A percentile compares a stretch with the other conserved stretches of the same genome.
Conservation (phyloP, 2,329 filamentous ascomycete species). For the Pseudogymnoascus sp. region DNA sequence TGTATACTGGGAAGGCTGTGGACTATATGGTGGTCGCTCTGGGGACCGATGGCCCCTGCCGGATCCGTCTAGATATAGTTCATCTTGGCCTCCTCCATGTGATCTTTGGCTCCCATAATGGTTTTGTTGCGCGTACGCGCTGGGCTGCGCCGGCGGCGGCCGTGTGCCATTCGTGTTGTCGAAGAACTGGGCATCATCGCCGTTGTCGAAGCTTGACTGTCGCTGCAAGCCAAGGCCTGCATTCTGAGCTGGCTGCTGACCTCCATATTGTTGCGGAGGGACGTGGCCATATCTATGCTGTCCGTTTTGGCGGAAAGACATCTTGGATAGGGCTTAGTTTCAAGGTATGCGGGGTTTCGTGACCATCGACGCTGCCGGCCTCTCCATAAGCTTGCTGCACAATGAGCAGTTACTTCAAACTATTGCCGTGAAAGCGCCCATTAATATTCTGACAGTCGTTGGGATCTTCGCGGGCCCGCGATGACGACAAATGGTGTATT, state of each 20-base stretch:
- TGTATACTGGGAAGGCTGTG: slow-evolving; percentile 29
- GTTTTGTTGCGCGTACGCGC: slow-evolving; percentile 15
- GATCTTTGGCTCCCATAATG: not conserved
- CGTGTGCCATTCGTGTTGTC: slow-evolving; percentile 22
- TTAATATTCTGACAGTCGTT: not conserved
- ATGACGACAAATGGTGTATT: not conserved
- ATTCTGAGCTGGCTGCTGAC: slow-evolving; percentile 32
- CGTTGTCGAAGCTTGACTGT: slow-evolving; percentile 65
- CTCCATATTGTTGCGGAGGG: slow-evolving; percentile 54
- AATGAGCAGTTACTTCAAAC: slow-evolving; percentile 5
- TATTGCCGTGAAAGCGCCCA: not conserved
- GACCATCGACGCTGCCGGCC: not conserved
- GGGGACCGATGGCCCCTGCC: not conserved
- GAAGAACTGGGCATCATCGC: slow-evolving; percentile 58
- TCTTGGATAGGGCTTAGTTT: slow-evolving; percentile 23
- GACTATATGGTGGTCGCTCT: slow-evolving; percentile 19
- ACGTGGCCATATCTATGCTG: slow-evolving; percentile 58
- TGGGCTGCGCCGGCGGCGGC: slow-evolving; percentile 41
- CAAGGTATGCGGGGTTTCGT: slow-evolving; percentile 8
- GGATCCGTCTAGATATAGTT: slow-evolving; percentile 2
- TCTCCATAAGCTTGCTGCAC: slow-evolving; percentile 5
- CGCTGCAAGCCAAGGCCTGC: slow-evolving; percentile 35
- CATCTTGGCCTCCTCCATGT: slow-evolving; percentile 10
- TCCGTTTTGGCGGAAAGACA: slow-evolving; percentile 54
- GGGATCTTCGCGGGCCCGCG: not conserved